Conservation (phyloP, 164 flowering plant species). For the Berberis vulgaris region DNA sequence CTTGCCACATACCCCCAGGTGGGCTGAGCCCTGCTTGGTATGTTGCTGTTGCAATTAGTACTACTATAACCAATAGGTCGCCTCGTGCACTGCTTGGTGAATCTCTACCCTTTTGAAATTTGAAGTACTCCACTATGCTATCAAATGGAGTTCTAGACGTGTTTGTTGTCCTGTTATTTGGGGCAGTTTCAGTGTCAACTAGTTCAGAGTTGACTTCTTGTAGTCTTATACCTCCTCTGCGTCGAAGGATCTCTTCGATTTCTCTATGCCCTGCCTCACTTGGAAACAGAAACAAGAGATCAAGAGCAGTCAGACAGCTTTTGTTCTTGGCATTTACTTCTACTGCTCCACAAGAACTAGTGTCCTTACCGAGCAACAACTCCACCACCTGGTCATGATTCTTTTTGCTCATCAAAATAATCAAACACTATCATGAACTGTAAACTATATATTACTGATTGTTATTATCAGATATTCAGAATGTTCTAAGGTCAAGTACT, state of each 20-base stretch:
- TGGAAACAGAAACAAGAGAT: slow-evolving; percentile 10
- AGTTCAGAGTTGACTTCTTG: slow-evolving; percentile 1
- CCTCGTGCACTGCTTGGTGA: slow-evolving; percentile 5
- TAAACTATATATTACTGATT: too few relatives aligned
- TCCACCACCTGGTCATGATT: too few relatives aligned
- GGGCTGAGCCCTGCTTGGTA: slow-evolving; percentile 14
- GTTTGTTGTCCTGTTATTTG: neutral
- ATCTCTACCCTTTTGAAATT: slow-evolving; percentile 11
- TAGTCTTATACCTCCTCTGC: slow-evolving; percentile 24
- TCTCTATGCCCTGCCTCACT: slow-evolving; percentile 25
- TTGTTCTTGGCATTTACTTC: too few relatives aligned
- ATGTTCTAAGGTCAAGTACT: too few relatives aligned
- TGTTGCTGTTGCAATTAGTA: slow-evolving; percentile 6
- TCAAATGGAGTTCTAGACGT: neutral
- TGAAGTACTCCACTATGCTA: slow-evolving; percentile 7
- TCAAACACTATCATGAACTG: too few relatives aligned
- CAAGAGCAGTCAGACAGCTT: too few relatives aligned
- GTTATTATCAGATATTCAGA: too few relatives aligned
- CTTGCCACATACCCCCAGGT: slow-evolving; percentile 13
- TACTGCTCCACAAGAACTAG: too few relatives aligned
- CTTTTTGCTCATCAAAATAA: too few relatives aligned
- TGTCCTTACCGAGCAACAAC: too few relatives aligned
- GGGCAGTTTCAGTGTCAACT: neutral
- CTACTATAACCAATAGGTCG: slow-evolving; percentile 7
- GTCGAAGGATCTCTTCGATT: neutral